A percentile compares a stretch with the other conserved stretches of the same genome.
Evolutionary conservation across 1,139 yeast genomes (phyloP).

Genomic region (Nakaseomyces kungkrabaensis): DNA sequence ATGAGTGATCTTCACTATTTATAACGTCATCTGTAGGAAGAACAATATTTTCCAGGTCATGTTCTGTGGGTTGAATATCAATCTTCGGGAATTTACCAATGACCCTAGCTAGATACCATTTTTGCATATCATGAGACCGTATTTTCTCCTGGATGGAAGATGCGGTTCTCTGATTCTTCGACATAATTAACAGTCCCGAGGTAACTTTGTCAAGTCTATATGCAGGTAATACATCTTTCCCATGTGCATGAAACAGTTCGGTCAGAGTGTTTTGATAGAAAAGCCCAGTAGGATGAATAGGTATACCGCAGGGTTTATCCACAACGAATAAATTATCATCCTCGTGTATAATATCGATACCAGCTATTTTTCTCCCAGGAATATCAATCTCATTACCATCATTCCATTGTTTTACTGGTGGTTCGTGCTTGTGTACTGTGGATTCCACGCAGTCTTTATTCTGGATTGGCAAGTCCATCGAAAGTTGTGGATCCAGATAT

Average conservation of each 20-base stretch:
- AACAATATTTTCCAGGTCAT: not conserved
- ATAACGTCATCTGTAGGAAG: conserved; percentile 1
- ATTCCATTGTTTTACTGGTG: conserved; percentile 36
- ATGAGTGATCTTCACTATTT: conserved; percentile 15
- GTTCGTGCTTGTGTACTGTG: conserved; percentile 53
- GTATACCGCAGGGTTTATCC: conserved; percentile 67
- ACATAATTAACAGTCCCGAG: conserved; percentile 60
- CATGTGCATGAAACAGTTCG: conserved; percentile 40
- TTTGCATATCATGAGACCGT: conserved; percentile 33
- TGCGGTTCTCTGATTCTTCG: conserved; percentile 39
- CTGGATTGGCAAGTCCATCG: conserved; percentile 14
- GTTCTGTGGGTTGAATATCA: conserved; percentile 5
- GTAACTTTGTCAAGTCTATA: conserved; percentile 68
- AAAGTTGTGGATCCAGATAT: conserved; percentile 11
- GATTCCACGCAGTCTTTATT: conserved; percentile 44
- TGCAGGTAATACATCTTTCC: conserved; percentile 42
- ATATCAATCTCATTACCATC: conserved; percentile 9
- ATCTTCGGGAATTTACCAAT: conserved; percentile 44
- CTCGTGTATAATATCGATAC: conserved; percentile 38
- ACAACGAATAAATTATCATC: conserved; percentile 47
- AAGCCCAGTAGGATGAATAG: conserved; percentile 71
- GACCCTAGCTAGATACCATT: conserved; percentile 52
- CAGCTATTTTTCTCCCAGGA: conserved; percentile 8
- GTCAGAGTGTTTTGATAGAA: conserved; percentile 52
- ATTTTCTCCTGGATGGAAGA: conserved; percentile 37